Base-by-base conservation (phyloP, 345 rosid species). In the Moringa oleifera region DNA sequence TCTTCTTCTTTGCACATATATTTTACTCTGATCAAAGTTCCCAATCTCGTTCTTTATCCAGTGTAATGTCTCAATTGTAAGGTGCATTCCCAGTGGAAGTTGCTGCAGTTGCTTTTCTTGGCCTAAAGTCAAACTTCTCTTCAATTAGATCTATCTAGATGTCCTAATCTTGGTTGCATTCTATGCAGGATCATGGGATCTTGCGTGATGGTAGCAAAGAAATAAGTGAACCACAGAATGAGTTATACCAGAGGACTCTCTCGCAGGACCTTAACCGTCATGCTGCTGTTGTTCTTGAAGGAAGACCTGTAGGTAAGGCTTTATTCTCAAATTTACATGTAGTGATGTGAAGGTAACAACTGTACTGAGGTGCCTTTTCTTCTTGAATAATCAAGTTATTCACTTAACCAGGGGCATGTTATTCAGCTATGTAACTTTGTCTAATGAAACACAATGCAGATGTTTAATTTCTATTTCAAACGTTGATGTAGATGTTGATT, bases 221-320 rank as follows among this genome's bases (percentile, higher is more conserved):
- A 47, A 31, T 64, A 56, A 72, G 46, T 56, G 90, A 90, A 60
- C 74, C 81, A 31, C 85, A 73, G 71, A 58, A 77, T 20, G 91
- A 80, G 61, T 75, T 71, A 12, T 79, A 80, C 70, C 76, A 23
- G 64, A 84, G 97, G 70, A 84, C 96, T 61, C 73, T 93, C 69
- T 77, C 83, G 59, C 96, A 84, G 61, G 97, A 87, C 54, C 82
- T 93, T 67, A 87, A 87, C 58, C 81, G 96, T 54, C 98, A 93
- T 79, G 90, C 91, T 59, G 93, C 91, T 61, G 92, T 90, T 68
- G 94, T 93, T 75, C 92, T 90, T 69, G 91, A 88, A 70, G 98
- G 98, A 77, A 74, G 87, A 73, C 53, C 74, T 75, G 70, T 88
- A 67, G 96, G 98, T 84, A 68, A 65, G 68, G 63, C 62, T 63